Base-by-base conservation (phyloP, 148 eudicot species). In the Rhododendron simsii region DNA sequence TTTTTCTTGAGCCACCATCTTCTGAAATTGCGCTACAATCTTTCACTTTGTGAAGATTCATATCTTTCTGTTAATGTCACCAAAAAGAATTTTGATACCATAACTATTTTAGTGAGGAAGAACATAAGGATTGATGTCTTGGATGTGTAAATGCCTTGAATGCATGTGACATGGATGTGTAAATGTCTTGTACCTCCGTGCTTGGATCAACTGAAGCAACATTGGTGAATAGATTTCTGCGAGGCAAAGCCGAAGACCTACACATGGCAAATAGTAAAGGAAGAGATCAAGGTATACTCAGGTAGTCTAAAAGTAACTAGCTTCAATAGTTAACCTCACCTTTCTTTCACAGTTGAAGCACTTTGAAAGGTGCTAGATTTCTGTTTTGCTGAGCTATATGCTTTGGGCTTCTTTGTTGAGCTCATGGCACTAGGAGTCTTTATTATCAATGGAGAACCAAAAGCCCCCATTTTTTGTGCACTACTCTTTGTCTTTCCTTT, bases 401-500 rank as follows among this genome's bases (percentile, higher is more conserved):
- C 82, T 44, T 48, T 80, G 82, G 53, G 88, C 89, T 91, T 94
- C 87, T 87, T 95, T 41, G 76, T 84, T 55, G 90, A 90, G 84
- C 88, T 92, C 47, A 87, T 82, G 35, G 92, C 87, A 87, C 87
- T 85, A 73, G 96, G 99, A 37, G 95, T 93, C 74, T 78, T 89
- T 15, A 80, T 61, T 37, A 67, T 71, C 85, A 87, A 86, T 37
- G 95, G 98, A 85, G 96, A 89, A 51, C 87, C 88, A 88, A 92
- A 88, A 50, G 83, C 78, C 78, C 84, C 88, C 81, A 75, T 41
- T 87, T 87, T 91, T 57, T 90, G 95, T 80, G 87, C 53, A 85
- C 91, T 91, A 87, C 92, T 91, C 85, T 93, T 94, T n/a, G 91
- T 82, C 90, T 93, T 97, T 78, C 98, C 98, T 87, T 94, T 97